Evolutionary conservation across 1,284 basidiomycete species (phyloP).

Genomic region (Boletus sp.): DNA sequence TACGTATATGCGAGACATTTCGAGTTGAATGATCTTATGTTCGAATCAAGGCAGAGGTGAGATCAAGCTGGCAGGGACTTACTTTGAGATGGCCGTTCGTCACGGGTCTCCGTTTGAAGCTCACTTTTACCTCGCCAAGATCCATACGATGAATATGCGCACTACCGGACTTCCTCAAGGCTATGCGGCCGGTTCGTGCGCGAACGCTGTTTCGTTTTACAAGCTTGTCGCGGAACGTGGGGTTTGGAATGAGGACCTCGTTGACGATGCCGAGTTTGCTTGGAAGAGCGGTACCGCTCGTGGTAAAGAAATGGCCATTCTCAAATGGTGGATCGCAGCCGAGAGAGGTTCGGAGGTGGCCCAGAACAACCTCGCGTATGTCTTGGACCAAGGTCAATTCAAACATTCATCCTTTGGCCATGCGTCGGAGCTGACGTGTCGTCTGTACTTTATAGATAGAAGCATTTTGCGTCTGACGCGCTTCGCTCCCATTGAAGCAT

Average conservation of each 20-base stretch:
- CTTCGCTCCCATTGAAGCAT: conserved; percentile 65
- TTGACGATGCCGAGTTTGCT: conserved; percentile 77
- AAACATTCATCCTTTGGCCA: not conserved
- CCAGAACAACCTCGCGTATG: conserved; percentile 94
- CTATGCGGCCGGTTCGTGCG: conserved; percentile 67
- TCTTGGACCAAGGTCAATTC: conserved; percentile 81
- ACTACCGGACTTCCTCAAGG: conserved; percentile 41
- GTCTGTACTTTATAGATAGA: conserved; percentile 53
- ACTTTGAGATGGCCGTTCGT: conserved; percentile 81
- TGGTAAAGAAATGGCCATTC: conserved; percentile 70
- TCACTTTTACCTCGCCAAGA: conserved; percentile 85
- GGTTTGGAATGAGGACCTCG: conserved; percentile 82
- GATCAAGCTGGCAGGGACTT: conserved; percentile 57
- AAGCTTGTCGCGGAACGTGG: conserved; percentile 89
- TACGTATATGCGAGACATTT: conserved; percentile 37
- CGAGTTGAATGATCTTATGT: conserved; percentile 11
- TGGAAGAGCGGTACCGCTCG: conserved; percentile 74
- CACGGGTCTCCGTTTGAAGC: conserved; percentile 90
- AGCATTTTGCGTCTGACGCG: conserved; percentile 68
- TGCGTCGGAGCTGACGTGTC: not conserved
- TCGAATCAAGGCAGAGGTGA: conserved; percentile 58
- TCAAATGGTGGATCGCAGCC: conserved; percentile 93
- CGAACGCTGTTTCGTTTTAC: conserved; percentile 85
- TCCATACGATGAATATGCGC: conserved; percentile 63
- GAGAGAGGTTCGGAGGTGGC: conserved; percentile 92